phyloP scores from a whole-genome alignment of 148 eudicot genomes.

The Persicaria tinctoria region DNA sequence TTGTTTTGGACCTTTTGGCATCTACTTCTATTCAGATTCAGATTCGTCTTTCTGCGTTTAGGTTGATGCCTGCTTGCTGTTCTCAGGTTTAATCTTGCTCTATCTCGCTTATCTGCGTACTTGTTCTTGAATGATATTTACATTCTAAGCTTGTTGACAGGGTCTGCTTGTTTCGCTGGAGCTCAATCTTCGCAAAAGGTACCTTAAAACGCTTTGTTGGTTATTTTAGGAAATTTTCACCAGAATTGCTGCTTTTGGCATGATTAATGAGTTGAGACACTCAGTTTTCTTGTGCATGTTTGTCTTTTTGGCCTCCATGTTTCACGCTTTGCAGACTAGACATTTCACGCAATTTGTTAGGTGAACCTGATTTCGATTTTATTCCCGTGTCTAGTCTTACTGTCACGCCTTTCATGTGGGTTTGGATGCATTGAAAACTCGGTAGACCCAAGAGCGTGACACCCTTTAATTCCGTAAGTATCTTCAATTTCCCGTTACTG shows the following conservation, averaged over 20 bases:
- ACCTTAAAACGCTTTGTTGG: too few relatives aligned
- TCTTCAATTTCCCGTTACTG: background rate
- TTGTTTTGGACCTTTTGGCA: background rate
- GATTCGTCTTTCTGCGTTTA: background rate
- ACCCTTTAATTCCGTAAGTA: background rate
- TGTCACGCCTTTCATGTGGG: constrained; percentile 7
- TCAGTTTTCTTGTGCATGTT: background rate
- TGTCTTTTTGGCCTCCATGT: background rate
- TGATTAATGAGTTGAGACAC: background rate
- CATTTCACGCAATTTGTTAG: background rate
- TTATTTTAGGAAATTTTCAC: too few relatives aligned
- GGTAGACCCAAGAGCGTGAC: background rate
- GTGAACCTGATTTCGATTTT: background rate
- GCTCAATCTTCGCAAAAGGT: too few relatives aligned
- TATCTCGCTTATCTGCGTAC: too few relatives aligned
- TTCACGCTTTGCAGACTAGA: background rate
- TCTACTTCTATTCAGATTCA: background rate
- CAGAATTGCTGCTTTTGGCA: background rate
- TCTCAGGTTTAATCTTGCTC: too few relatives aligned
- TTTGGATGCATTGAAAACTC: background rate
- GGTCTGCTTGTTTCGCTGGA: too few relatives aligned
- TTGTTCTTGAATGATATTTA: too few relatives aligned
- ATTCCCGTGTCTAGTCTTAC: background rate
- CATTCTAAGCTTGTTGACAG: too few relatives aligned
- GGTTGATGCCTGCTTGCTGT: background rate